Percentiles rank a stretch among this genome's conserved stretches.
Evolutionary conservation across 1,284 basidiomycete species (phyloP).

Genomic region (Trichosporon asahii): DNA sequence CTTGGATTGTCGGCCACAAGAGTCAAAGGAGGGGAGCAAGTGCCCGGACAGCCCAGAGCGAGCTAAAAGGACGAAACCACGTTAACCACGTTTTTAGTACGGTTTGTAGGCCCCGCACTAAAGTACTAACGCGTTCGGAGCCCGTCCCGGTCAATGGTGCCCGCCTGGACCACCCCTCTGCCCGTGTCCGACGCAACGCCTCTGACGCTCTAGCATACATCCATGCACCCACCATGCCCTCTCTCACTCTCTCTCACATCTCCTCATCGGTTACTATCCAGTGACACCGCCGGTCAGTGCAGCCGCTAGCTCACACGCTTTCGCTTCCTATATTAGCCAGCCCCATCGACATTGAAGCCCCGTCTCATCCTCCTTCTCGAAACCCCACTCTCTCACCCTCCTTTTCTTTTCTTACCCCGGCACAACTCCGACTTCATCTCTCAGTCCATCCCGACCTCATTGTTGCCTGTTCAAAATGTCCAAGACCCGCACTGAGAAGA

Average conservation of each 20-base stretch:
- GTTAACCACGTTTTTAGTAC: neutral
- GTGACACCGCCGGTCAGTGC: neutral
- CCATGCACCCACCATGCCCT: neutral
- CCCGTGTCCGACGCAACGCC: neutral
- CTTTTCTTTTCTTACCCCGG: neutral
- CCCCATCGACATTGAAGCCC: neutral
- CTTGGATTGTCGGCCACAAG: too few species aligned
- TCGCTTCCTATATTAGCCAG: neutral
- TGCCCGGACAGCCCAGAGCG: neutral
- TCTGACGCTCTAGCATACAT: neutral
- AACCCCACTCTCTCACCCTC: neutral
- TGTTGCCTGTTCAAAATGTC: slow-evolving; percentile 2
- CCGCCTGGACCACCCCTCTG: neutral
- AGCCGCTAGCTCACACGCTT: neutral
- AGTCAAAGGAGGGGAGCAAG: too few species aligned
- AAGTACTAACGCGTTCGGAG: neutral
- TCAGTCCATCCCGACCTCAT: neutral
- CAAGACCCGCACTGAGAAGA: slow-evolving; percentile 5
- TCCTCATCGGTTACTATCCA: neutral
- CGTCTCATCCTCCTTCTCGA: neutral
- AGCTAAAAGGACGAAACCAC: neutral
- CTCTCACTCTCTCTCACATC: neutral
- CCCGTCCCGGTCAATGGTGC: neutral
- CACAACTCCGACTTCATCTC: neutral
- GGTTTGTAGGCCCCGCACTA: neutral